Base-by-base conservation (phyloP, 345 rosid species). In the Hibiscus mutabilis region DNA sequence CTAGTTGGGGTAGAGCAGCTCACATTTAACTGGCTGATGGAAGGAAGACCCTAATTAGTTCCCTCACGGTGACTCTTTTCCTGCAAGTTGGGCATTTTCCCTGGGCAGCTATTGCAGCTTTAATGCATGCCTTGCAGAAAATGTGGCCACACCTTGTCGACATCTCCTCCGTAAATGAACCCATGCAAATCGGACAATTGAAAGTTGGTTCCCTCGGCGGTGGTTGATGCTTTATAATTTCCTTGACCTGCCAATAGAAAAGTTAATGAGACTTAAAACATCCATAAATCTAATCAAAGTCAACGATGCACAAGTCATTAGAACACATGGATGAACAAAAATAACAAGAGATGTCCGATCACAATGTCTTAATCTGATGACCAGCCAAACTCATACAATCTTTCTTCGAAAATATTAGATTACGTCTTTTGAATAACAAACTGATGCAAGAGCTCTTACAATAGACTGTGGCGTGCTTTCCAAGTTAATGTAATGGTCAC, bases 71-170 rank as follows among this genome's bases (percentile, higher is more conserved):
- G 16, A 92, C 84, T 42, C 66, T 87, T 80, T 95, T 92, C 83
- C 99, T 74, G 80, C 99, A 95, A 0, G 97, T 86, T 2, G 98
- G 99, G 74, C 99, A 95, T 79, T 87, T 90, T 37, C 76, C 78
- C 81, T 89, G 92, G 37, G 56, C 19, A 60, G 84, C 70, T 40
- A 92, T 73, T 2, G 94, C 98, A 24, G 71, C 66, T 84, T 49
- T 83, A 44, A 95, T 89, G 79, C 99, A 95, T 46, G 21, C 49
- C 76, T 81, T 84, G 74, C 99, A 95, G 85, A 92, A 95, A 51
- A 95, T 95, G 70, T 92, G 99, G 60, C 99, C 99, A 77, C 99
- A 95, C 76, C 84, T 92, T 19, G 99, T 95, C 13, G 98, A 83
- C 71, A 80, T 80, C 86, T 89, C 97, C 80, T 89, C 87, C 0